These are phyloP conservation scores for Sporothrix globosa DNA, from an alignment of 2,329 filamentous ascomycete genomes.

Conservation along the genomic window DNA sequence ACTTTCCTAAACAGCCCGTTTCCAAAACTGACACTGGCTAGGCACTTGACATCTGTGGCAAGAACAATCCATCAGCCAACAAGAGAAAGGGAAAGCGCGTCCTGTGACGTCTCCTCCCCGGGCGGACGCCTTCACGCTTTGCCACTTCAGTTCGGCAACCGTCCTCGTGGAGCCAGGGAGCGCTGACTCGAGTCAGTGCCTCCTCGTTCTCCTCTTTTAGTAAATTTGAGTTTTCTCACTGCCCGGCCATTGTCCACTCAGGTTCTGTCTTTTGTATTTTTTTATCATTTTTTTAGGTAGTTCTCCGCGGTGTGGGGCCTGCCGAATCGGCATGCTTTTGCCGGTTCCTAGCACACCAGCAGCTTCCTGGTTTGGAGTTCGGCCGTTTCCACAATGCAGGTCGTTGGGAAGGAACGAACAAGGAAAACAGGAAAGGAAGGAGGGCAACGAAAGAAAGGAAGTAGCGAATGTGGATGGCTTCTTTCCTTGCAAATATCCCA, in stretches of 20 bases:
- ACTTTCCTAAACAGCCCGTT: neutral
- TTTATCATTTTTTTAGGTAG: neutral
- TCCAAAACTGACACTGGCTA: neutral
- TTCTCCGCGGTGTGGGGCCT: constrained; percentile 10
- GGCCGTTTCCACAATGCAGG: constrained; percentile 8
- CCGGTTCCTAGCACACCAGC: constrained; percentile 12
- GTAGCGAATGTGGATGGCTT: neutral
- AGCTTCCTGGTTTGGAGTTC: constrained; percentile 20
- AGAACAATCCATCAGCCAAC: neutral
- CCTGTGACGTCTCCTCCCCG: neutral
- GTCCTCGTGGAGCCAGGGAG: neutral
- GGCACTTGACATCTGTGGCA: neutral
- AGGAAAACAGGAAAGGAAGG: constrained; percentile 4
- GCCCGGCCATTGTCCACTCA: neutral
- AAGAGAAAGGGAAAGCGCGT: neutral
- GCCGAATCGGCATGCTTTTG: constrained; percentile 28
- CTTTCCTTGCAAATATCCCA: neutral
- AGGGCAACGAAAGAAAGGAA: neutral
- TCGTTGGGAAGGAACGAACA: constrained; percentile 5
- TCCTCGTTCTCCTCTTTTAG: constrained; percentile 20
- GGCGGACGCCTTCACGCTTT: neutral
- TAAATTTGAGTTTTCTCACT: neutral
- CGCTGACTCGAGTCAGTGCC: neutral
- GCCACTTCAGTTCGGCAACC: neutral
- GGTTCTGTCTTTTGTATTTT: neutral